Evolutionary conservation across 2,329 filamentous ascomycete species (phyloP), one percentile per base, ranked within the genome.

Genomic region (Botrytis fragariae): DNA sequence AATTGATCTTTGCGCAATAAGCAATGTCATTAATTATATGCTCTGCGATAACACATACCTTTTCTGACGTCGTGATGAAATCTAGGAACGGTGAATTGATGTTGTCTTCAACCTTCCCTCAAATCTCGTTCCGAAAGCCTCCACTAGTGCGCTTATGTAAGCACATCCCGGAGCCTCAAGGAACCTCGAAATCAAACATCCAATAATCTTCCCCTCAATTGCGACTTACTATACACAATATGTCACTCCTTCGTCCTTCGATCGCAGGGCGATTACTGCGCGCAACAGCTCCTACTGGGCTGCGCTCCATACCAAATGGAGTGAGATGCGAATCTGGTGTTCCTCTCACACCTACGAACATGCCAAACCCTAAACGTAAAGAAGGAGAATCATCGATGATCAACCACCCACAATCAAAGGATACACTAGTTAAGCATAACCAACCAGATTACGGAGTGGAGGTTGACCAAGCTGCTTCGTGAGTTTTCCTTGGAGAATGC

Each of bases 401-500:
- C 37, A 74, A 72, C 61, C 65, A 74, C 48, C 71, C 54, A 59
- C 74, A 75, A 42, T 29, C 71, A 9, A 77, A 77, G 57, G 73
- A 77, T 60, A 60, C 69, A 14, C 22, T 74, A 59, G 72, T 72
- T 14, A 77, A 73, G 71, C 75, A 78, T 62, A 81, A 96, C 82
- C 87, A 92, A 79, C 94, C 93, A 75, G 92, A 97, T 82, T 98
- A 97, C 82, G 87, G 88, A 77, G 92, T 91, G 61, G 90, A 90
- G 69, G 87, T 93, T 79, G 95, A 98, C 84, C 95, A 94, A 84
- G 93, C 93, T 76, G 97, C 94, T 77, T 98, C 95, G 95, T 98
- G 88, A 82, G 91, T 64, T 48, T 73, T 45, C 57, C 72, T 75
- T n/a, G 78, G 81, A 75, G 81, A 83, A 76, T 32, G 54, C 35